Conservation (phyloP, 768 basidiomycete species). For the Mycena vulgaris region DNA sequence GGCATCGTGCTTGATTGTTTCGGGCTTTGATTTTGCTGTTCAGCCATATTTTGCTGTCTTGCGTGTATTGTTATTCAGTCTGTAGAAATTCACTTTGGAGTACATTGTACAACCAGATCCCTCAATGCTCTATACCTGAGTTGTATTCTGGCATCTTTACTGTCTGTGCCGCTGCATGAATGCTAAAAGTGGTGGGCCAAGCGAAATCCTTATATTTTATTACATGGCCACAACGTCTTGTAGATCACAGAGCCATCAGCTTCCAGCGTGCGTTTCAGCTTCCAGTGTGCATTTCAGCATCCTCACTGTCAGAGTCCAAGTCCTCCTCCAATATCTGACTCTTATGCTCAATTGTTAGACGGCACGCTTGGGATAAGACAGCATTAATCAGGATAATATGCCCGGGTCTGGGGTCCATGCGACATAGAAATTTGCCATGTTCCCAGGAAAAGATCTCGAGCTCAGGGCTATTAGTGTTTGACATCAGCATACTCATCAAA, state of each 20-base stretch:
- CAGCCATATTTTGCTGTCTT: too few species aligned
- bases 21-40: too few species aligned
- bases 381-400: background rate
- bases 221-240: background rate
- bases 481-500: background rate
- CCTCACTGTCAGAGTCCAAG: background rate
- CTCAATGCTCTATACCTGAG: too few species aligned
- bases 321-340: background rate
- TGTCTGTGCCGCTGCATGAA: too few species aligned
- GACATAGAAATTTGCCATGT: background rate
- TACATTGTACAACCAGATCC: too few species aligned
- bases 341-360: conserved; percentile 12
- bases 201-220: background rate
- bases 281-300: background rate
- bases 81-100: too few species aligned
- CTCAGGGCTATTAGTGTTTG: conserved; percentile 11
- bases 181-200: too few species aligned
- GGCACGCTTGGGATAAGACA: conserved; percentile 25
- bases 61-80: too few species aligned
- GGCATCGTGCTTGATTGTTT: too few species aligned
- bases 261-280: too few species aligned
- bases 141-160: too few species aligned
- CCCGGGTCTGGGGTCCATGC: background rate
- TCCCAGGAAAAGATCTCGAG: conserved; percentile 29
- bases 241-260: background rate